phyloP scores from a whole-genome alignment of 805 yeast species.

The Clavispora santaluciae region DNA sequence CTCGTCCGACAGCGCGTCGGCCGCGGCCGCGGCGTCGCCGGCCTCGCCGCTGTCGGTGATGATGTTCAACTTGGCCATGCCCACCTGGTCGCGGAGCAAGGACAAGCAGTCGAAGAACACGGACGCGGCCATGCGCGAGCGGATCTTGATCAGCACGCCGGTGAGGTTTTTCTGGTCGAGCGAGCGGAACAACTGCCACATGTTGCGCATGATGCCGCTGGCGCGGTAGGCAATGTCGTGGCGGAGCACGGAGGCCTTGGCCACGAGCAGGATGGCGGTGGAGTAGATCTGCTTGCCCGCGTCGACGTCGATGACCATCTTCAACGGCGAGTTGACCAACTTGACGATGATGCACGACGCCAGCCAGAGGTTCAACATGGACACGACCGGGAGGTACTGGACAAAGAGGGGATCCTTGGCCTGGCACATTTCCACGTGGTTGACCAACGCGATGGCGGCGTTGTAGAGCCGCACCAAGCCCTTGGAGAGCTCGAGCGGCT shows the following conservation, averaged over 20 bases:
- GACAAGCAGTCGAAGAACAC: slow-evolving; percentile 89
- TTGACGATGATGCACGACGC: slow-evolving; percentile 81
- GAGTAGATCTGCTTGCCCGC: slow-evolving; percentile 69
- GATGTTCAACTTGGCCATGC: slow-evolving; percentile 63
- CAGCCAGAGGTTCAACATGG: slow-evolving; percentile 84
- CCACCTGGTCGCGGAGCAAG: slow-evolving; percentile 79
- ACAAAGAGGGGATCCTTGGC: slow-evolving; percentile 57
- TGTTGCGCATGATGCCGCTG: slow-evolving; percentile 87
- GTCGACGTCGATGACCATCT: slow-evolving; percentile 59
- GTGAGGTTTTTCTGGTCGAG: slow-evolving; percentile 50
- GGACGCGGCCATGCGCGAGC: slow-evolving; percentile 87
- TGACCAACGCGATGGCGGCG: slow-evolving; percentile 67
- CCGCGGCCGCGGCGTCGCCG: slow-evolving; percentile 2
- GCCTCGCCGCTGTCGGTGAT: slow-evolving; percentile 19
- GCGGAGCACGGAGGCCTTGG: slow-evolving; percentile 77
- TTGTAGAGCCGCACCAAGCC: slow-evolving; percentile 77
- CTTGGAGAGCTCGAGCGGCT: slow-evolving; percentile 56
- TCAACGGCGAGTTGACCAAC: slow-evolving; percentile 69
- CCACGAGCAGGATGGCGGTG: slow-evolving; percentile 61
- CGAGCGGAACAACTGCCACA: slow-evolving; percentile 82
- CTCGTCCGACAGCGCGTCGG: slow-evolving; percentile 18
- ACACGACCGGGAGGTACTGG: slow-evolving; percentile 77
- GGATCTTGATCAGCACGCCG: slow-evolving; percentile 48
- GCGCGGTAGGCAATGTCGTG: slow-evolving; percentile 93
- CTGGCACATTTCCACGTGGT: slow-evolving; percentile 62